Percentiles rank a stretch among this genome's conserved stretches.
Evolutionary conservation across 1,284 basidiomycete genomes (phyloP).

Genomic region (Irpex sp.): DNA sequence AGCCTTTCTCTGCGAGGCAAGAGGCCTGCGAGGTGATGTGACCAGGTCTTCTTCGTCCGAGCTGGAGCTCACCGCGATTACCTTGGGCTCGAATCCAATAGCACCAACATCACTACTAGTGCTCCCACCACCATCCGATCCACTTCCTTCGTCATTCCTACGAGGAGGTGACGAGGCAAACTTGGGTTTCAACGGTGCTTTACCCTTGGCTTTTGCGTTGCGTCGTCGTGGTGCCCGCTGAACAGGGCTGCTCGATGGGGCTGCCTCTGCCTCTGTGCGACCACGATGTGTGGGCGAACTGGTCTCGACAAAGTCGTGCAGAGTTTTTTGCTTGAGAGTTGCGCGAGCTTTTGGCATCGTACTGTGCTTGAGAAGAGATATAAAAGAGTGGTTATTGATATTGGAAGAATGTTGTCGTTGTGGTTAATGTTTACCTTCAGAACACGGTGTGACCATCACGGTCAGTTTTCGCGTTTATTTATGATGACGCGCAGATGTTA

Average conservation of each 20-base stretch:
- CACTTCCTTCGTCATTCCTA: not conserved
- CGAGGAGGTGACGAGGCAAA: not conserved
- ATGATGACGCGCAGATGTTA: too few species aligned
- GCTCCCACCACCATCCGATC: not conserved
- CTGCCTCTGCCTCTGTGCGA: not conserved
- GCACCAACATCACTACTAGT: constrained; percentile 42
- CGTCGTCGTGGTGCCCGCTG: not conserved
- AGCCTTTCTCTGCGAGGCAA: constrained; percentile 27
- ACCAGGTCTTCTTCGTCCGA: constrained; percentile 32
- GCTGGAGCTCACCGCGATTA: constrained; percentile 14
- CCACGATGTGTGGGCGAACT: constrained; percentile 14
- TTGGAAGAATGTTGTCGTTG: not conserved
- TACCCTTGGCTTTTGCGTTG: not conserved
- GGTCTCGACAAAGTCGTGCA: constrained; percentile 25
- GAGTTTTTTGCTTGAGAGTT: constrained; percentile 29
- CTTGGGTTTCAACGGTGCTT: not conserved
- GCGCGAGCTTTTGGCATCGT: constrained; percentile 5
- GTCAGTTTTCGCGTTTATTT: too few species aligned
- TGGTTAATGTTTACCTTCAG: too few species aligned
- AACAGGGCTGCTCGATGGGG: too few species aligned
- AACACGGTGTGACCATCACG: too few species aligned
- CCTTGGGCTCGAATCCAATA: constrained; percentile 44
- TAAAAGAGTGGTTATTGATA: not conserved
- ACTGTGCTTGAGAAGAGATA: constrained; percentile 16
- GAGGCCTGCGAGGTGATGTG: constrained; percentile 30